Conservation (phyloP, 129 eudicot species). For the Ambrosia trifida region DNA sequence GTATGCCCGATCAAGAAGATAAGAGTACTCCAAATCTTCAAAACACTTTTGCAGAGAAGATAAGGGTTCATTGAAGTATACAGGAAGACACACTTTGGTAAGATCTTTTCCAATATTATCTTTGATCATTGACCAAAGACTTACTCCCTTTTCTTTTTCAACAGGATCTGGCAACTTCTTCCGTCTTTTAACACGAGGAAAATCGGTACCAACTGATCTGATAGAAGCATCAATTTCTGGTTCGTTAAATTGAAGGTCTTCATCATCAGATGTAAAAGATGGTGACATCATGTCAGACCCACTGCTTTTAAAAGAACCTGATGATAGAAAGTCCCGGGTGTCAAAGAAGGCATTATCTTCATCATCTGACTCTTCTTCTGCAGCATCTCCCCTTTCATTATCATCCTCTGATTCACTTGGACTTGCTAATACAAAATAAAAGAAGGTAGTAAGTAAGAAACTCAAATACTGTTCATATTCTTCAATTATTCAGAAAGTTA, state of each 20-base stretch:
- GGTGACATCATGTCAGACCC: conserved; percentile 75
- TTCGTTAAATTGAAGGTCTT: conserved; percentile 45
- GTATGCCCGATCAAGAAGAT: conserved; percentile 89
- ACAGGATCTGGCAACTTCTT: conserved; percentile 90
- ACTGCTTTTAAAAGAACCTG: conserved; percentile 77
- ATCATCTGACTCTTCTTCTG: conserved; percentile 94
- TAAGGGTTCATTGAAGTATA: conserved; percentile 94
- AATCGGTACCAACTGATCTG: conserved; percentile 51
- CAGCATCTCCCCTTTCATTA: conserved; percentile 84
- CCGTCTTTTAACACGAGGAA: conserved; percentile 81
- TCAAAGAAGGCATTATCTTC: conserved; percentile 90
- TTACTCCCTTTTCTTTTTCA: conserved; percentile 95
- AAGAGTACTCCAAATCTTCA: conserved; percentile 98
- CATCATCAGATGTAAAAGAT: conserved; percentile 89
- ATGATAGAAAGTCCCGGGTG: conserved; percentile 82
- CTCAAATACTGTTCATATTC: background rate
- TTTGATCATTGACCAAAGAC: conserved; percentile 98
- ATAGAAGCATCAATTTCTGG: conserved; percentile 65
- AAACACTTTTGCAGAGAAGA: conserved; percentile 95
- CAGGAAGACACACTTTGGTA: conserved; percentile 97
- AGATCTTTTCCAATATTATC: conserved; percentile 98
- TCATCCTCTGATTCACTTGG: conserved; percentile 95
- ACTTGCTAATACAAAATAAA: conserved; percentile 45
- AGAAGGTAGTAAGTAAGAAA: background rate
- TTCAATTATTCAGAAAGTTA: background rate